Conservation (phyloP, 148 eudicot genomes). For the Arctostaphylos glauca region DNA sequence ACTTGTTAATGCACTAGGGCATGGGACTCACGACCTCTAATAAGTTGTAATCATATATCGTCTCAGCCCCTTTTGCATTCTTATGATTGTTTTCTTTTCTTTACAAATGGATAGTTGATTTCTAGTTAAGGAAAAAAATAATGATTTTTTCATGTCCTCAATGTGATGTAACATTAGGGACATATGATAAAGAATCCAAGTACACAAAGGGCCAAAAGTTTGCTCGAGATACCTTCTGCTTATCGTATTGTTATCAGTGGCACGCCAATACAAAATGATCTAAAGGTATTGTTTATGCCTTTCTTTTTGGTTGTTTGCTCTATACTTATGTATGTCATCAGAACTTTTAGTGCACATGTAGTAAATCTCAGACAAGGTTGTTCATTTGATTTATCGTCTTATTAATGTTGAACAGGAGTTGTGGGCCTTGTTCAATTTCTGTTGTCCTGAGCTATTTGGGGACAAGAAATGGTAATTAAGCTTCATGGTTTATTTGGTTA, state of each 20-base stretch:
- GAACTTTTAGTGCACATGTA: not conserved
- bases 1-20: not conserved
- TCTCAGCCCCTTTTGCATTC: not conserved
- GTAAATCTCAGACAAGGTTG: not conserved
- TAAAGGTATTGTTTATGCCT: conserved; percentile 53
- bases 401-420: conserved; percentile 53
- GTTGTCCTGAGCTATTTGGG: conserved; percentile 88
- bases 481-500: not conserved
- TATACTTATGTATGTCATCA: not conserved
- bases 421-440: conserved; percentile 95
- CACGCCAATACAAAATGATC: conserved; percentile 92
- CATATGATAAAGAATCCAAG: conserved; percentile 96
- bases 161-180: conserved; percentile 47
- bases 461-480: conserved; percentile 71
- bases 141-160: conserved; percentile 1
- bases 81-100: not conserved
- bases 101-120: conserved; percentile 1
- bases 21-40: not conserved
- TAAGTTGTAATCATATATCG: not conserved
- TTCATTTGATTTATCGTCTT: conserved; percentile 5
- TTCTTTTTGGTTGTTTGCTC: not conserved
- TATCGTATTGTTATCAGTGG: conserved; percentile 95
- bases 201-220: conserved; percentile 96
- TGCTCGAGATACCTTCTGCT: conserved; percentile 82
- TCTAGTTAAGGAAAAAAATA: not conserved